phyloP scores from a whole-genome alignment of 1,139 yeast species.

The Pichia sp. region DNA sequence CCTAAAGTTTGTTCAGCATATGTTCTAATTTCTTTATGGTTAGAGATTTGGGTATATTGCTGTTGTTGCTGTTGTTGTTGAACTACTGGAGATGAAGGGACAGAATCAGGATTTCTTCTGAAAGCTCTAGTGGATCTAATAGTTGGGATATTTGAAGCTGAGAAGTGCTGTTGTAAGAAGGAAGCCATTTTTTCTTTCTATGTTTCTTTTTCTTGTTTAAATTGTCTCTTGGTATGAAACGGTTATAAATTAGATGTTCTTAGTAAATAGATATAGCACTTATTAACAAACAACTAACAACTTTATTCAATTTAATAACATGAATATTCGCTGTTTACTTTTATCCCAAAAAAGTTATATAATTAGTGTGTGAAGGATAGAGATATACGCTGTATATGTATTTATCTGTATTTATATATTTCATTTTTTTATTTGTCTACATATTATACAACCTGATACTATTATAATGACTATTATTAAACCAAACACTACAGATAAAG shows the following conservation, averaged over 20 bases:
- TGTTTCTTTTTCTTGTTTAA: too few relatives aligned
- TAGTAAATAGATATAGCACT: too few relatives aligned
- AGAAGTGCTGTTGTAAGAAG: constrained; percentile 26
- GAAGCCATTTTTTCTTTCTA: constrained; percentile 15
- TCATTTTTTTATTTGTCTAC: too few relatives aligned
- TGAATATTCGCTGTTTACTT: constrained; percentile 2
- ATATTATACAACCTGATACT: not conserved
- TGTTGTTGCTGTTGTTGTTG: constrained; percentile 17
- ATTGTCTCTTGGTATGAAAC: too few relatives aligned
- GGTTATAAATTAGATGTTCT: too few relatives aligned
- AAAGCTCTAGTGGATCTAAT: constrained; percentile 27
- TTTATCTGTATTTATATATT: too few relatives aligned
- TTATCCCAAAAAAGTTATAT: not conserved
- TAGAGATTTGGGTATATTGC: constrained; percentile 21
- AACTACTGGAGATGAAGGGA: constrained; percentile 21
- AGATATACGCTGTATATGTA: too few relatives aligned
- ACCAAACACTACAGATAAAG: constrained; percentile 21
- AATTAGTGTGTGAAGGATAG: too few relatives aligned
- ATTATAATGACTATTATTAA: constrained; percentile 19
- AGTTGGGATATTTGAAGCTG: constrained; percentile 24
- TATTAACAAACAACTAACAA: too few relatives aligned
- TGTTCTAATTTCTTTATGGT: constrained; percentile 38
- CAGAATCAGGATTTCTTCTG: constrained; percentile 24
- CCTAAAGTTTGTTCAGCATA: constrained; percentile 90
- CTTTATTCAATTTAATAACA: too few relatives aligned